Evolutionary conservation across 2,329 filamentous ascomycete species (phyloP).

Genomic region (Curvularia spicifera): DNA sequence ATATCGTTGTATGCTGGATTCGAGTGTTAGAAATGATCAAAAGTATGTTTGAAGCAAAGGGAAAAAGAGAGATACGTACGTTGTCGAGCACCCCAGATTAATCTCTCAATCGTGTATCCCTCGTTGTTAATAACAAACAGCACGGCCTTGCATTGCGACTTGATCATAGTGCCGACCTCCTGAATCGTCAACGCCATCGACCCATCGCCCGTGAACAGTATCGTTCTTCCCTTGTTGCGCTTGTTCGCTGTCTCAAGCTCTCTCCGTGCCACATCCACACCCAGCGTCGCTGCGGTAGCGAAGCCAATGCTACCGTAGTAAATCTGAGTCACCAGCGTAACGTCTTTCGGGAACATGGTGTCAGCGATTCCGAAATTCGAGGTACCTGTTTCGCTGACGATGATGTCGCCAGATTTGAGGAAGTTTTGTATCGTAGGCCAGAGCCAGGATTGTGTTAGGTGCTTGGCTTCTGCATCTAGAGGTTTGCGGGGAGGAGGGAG

Average conservation of each 20-base stretch:
- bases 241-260: slow-evolving; percentile 47
- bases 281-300: slow-evolving; percentile 52
- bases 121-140: slow-evolving; percentile 56
- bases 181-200: slow-evolving; percentile 71
- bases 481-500: slow-evolving; percentile 37
- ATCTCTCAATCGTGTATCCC: slow-evolving; percentile 56
- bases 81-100: slow-evolving; percentile 54
- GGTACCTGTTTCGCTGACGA: slow-evolving; percentile 54
- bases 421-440: slow-evolving; percentile 52
- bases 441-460: slow-evolving; percentile 53
- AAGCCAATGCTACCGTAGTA: slow-evolving; percentile 56
- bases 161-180: slow-evolving; percentile 69
- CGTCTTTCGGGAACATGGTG: slow-evolving; percentile 35
- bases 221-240: slow-evolving; percentile 48
- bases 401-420: slow-evolving; percentile 47
- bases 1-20: slow-evolving; percentile 49
- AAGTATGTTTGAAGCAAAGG: neutral
- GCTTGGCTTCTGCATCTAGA: slow-evolving; percentile 43
- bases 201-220: slow-evolving; percentile 68
- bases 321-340: slow-evolving; percentile 49
- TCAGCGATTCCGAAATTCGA: slow-evolving; percentile 50
- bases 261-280: slow-evolving; percentile 56
- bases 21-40: neutral
- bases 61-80: slow-evolving; percentile 22
- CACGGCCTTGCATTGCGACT: slow-evolving; percentile 42